Evolutionary conservation across 345 rosid species (phyloP), one percentile per base, ranked within the genome.

Genomic region (Nasturtium officinale): DNA sequence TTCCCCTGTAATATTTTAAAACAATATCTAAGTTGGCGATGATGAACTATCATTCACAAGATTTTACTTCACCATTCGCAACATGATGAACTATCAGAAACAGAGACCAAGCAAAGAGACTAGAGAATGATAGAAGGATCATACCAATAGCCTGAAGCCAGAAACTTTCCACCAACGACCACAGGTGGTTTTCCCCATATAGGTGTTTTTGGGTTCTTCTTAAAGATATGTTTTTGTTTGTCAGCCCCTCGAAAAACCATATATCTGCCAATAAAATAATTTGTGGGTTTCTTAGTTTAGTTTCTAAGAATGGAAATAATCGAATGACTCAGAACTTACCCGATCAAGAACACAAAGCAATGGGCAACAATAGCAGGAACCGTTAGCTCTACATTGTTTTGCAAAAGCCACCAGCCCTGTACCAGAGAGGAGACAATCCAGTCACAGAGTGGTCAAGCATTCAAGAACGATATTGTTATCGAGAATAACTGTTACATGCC

Each of bases 391-490:
- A 86, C 93, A 50, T 82, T 82, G 82, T 95, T 91, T 71, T 73
- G 77, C 86, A 90, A 72, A 76, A 95, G 92, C 99, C 99, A 90
- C 96, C 99, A 95, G 32, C 91, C 96, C 97, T 88, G 67, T 29
- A 80, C 56, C 72, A 79, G 10, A 51, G 37, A 71, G 59, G 79
- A 73, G 72, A 63, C 10, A 71, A 61, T 42, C 23, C 69, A 61
- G 46, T 69, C 59, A 69, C 58, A 35, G 25, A 13, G 33, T 51
- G 70, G 62, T 69, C 45, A 69, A 52, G 57, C 64, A 61, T 61
- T 46, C 29, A 55, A 74, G 3, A 47, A 18, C 1, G 1, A 46
- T 25, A 26, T 5, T 26, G 3, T 35, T 62, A 28, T 16, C 1
- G 1, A 54, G 32, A 55, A 69, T 6, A 25, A 38, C 5, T 48